Evolutionary conservation across 2,329 filamentous ascomycete species (phyloP).

Genomic region (Ceratocystis variospora): DNA sequence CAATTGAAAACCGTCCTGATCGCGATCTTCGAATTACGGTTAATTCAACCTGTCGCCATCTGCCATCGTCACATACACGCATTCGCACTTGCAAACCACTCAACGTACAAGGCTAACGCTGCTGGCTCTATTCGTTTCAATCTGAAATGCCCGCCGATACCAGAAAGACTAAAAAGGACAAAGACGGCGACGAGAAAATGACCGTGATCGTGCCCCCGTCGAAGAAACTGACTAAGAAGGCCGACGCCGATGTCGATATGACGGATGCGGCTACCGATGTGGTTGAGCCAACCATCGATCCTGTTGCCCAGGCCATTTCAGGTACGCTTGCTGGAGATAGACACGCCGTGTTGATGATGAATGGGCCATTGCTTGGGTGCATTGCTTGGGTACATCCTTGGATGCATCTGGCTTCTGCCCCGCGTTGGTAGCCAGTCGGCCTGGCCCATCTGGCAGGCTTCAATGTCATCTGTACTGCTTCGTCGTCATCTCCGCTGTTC

Average conservation of each 20-base stretch:
- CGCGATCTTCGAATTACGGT: no score
- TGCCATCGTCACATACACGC: no score
- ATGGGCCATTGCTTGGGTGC: no score
- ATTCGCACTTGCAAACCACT: neutral
- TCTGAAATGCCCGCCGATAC: conserved; percentile 14
- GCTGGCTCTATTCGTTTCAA: neutral
- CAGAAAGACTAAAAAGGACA: conserved; percentile 25
- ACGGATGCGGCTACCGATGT: conserved; percentile 37
- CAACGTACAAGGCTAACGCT: neutral
- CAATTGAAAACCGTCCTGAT: no score
- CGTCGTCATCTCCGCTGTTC: neutral
- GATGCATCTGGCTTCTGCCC: neutral
- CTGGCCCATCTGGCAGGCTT: neutral
- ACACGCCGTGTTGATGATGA: no score
- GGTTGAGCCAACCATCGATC: conserved; percentile 43
- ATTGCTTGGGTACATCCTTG: no score
- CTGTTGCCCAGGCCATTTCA: conserved; percentile 44
- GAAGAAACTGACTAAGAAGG: conserved; percentile 51
- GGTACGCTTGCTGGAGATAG: conserved; percentile 31
- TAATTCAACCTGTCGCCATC: no score
- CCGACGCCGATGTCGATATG: conserved; percentile 60
- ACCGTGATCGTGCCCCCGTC: conserved; percentile 65
- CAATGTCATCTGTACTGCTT: neutral
- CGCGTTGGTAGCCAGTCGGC: neutral
- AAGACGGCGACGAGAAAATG: conserved; percentile 66